phyloP scores from a whole-genome alignment of 2,329 filamentous ascomycete species.

The Penicillium sclerotiorum region DNA sequence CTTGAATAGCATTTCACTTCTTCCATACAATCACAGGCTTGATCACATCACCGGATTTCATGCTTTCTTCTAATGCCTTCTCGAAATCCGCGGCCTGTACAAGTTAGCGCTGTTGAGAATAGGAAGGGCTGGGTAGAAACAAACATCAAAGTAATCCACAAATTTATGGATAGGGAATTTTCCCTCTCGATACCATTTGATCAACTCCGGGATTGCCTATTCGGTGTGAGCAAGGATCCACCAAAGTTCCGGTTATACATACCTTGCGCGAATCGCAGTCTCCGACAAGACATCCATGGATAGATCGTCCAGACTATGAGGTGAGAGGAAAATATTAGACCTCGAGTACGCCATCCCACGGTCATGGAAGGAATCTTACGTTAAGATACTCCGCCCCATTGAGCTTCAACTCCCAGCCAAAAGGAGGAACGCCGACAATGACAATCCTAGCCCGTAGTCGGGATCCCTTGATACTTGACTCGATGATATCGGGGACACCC shows the following conservation, averaged over 20 bases:
- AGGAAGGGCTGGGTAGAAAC: background rate
- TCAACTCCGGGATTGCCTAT: conserved; percentile 19
- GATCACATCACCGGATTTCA: conserved; percentile 1
- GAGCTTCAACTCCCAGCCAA: conserved; percentile 24
- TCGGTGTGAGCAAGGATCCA: background rate
- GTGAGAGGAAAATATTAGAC: too few species aligned
- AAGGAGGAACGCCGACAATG: conserved; percentile 53
- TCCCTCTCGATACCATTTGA: conserved; percentile 23
- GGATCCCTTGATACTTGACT: conserved; percentile 19
- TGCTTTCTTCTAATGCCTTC: background rate
- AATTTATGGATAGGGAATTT: conserved; percentile 20
- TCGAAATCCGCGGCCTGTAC: conserved; percentile 6
- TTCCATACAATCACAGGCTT: conserved; percentile 14
- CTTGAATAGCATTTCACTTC: background rate
- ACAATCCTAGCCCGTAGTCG: conserved; percentile 52
- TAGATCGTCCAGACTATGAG: conserved; percentile 17
- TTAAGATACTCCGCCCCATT: conserved; percentile 3
- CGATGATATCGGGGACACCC: conserved; percentile 17
- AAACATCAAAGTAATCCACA: conserved; percentile 16
- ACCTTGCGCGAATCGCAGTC: conserved; percentile 15
- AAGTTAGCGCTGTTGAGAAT: background rate
- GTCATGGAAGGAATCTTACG: conserved; percentile 4
- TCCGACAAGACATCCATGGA: conserved; percentile 22
- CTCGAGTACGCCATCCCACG: background rate
- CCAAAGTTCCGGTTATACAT: background rate